Base-by-base conservation (phyloP, 1,284 basidiomycete species). In the Heliocybe sulcata region DNA sequence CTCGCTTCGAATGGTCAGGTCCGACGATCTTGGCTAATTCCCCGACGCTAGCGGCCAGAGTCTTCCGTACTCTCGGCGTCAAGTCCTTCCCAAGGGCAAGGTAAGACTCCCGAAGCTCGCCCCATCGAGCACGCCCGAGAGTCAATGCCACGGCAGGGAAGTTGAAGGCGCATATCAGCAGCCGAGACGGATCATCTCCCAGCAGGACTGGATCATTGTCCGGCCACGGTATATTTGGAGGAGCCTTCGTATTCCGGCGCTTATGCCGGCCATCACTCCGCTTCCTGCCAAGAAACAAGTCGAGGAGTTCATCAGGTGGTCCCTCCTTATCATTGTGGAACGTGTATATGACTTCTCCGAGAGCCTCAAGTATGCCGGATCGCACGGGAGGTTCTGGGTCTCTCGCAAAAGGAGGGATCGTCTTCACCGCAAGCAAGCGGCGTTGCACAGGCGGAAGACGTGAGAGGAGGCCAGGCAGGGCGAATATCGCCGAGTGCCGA, bases 141-240 rank as follows among this genome's bases (percentile, higher is more conserved):
- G 94, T 93, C 8, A 95, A 77, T 11, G 86, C 83, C 1, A 98
- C 92, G 11, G 95, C 95, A 19, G 95, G 96, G 64, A 92, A 88
- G 69, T 98, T 98, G 77, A 95, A 98, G 8, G 93, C 93, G 61
- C 92, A 91, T 27, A 97, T 87, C 16, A 95, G 75, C 10, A 92
- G 85, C 45, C 94, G 84, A 55, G 91, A 85, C 0, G 85, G 81
- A 59, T 84, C 81, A 25, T 71, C 66, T 10, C 67, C 68, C 59
- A 70, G 27, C 12, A 25, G n/a, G 19, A 22, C 12, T 8, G 35
- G 23, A 12, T 31, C 33, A 35, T 38, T 25, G 22, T 19, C 23
- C 11, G 9, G n/a, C 42, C 42, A 31, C 45, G 14, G 25, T 19
- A 26, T 25, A 16, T 23, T 27, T 19, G 27, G 27, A 14, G 9